Percentiles rank a stretch among this genome's conserved stretches.
phyloP scores from a whole-genome alignment of 2,329 filamentous ascomycete genomes.

The Rosellinia necatrix region DNA sequence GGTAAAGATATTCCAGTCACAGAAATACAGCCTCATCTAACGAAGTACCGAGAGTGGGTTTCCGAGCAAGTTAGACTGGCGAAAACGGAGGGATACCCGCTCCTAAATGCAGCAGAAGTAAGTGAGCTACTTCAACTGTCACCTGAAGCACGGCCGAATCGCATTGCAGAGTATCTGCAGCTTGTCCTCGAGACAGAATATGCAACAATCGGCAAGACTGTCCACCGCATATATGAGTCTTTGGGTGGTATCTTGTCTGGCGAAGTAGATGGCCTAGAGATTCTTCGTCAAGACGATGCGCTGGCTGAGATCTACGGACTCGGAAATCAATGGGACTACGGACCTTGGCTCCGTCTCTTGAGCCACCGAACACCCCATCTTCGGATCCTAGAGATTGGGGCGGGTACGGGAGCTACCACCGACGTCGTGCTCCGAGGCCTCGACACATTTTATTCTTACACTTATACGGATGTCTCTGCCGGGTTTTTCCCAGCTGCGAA shows the following conservation, averaged over 20 bases:
- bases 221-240: constrained; percentile 2
- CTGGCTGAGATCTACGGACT: constrained; percentile 23
- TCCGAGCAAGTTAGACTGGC: not conserved
- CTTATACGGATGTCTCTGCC: constrained; percentile 26
- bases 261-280: constrained; percentile 5
- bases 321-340: constrained; percentile 21
- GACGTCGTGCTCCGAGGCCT: constrained; percentile 1
- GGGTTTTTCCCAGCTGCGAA: constrained; percentile 23
- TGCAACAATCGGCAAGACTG: constrained; percentile 5
- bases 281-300: constrained; percentile 5
- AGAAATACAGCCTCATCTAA: constrained; percentile 2
- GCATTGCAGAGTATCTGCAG: constrained; percentile 5
- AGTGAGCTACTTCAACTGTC: constrained; percentile 5
- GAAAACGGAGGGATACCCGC: constrained; percentile 7
- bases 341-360: constrained; percentile 14
- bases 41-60: constrained; percentile 6
- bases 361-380: constrained; percentile 13
- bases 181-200: constrained; percentile 14
- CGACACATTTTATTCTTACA: constrained; percentile 12
- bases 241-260: not conserved
- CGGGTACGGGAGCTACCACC: constrained; percentile 23
- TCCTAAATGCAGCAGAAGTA: not conserved
- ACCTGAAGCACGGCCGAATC: not conserved
- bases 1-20: not conserved
- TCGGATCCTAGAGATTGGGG: constrained; percentile 25